These are phyloP conservation scores for Epichloe gansuensis DNA, from an alignment of 2,329 filamentous ascomycete species.

Conservation along the genomic window DNA sequence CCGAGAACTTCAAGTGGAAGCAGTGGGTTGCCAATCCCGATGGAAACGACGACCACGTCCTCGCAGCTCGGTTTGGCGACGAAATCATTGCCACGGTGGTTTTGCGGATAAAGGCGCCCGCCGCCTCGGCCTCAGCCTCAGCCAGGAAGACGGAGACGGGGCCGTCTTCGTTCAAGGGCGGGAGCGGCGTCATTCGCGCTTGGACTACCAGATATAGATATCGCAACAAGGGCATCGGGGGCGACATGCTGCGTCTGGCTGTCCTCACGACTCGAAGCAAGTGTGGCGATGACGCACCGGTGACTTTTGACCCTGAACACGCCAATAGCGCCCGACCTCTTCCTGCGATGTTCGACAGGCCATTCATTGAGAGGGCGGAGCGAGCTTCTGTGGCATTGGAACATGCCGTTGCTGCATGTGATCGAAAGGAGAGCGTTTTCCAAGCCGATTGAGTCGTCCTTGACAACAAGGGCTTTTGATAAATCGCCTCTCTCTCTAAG, in stretches of 20 bases:
- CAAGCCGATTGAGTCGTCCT: conserved; percentile 7
- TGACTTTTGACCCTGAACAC: conserved; percentile 64
- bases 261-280: conserved; percentile 50
- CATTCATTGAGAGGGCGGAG: conserved; percentile 42
- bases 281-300: conserved; percentile 45
- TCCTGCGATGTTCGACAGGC: conserved; percentile 43
- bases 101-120: conserved; percentile 38
- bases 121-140: neutral
- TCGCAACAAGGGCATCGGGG: conserved; percentile 56
- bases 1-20: conserved; percentile 50
- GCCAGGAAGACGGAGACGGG: conserved; percentile 1
- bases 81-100: conserved; percentile 61
- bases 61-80: conserved; percentile 52
- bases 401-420: conserved; percentile 12
- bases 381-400: conserved; percentile 36
- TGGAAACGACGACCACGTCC: conserved; percentile 36
- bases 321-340: conserved; percentile 54
- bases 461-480: conserved; percentile 31
- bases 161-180: conserved; percentile 25
- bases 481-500: too few relatives aligned
- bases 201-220: conserved; percentile 68
- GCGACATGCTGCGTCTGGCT: conserved; percentile 58
- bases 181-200: conserved; percentile 55
- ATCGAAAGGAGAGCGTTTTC: conserved; percentile 7
- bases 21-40: conserved; percentile 34